A percentile compares a stretch with the other conserved stretches of the same genome.
phyloP scores from a whole-genome alignment of 2,329 filamentous ascomycete genomes.

The Cladosporium phlei region DNA sequence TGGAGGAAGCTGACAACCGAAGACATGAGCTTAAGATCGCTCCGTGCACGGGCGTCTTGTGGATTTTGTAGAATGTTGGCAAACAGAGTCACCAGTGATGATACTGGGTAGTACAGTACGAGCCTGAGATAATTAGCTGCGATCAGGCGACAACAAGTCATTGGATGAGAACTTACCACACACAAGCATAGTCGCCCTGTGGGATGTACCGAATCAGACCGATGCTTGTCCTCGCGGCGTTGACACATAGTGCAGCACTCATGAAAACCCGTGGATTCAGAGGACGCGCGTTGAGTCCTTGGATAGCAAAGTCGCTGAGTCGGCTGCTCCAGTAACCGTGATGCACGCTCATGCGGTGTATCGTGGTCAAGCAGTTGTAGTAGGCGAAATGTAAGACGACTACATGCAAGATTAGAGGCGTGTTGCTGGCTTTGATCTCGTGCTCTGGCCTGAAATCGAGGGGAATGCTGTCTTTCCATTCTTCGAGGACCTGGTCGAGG shows the following conservation, averaged over 20 bases:
- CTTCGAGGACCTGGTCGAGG: slow-evolving; percentile 74
- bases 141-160: slow-evolving; percentile 9
- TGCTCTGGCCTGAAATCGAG: slow-evolving; percentile 95
- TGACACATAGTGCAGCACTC: slow-evolving; percentile 86
- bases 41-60: slow-evolving; percentile 77
- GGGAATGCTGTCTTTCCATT: slow-evolving; percentile 94
- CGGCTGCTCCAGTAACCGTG: slow-evolving; percentile 98
- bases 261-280: slow-evolving; percentile 93
- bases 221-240: slow-evolving; percentile 87
- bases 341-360: slow-evolving; percentile 97
- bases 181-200: slow-evolving; percentile 87
- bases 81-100: slow-evolving; percentile 88
- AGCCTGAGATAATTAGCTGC: slow-evolving; percentile 50
- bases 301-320: slow-evolving; percentile 89
- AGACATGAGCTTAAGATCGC: slow-evolving; percentile 86
- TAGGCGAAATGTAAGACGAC: slow-evolving; percentile 95
- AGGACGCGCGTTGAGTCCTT: slow-evolving; percentile 83
- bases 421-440: slow-evolving; percentile 89
- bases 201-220: slow-evolving; percentile 93
- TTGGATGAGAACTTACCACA: slow-evolving; percentile 62
- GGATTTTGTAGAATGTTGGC: slow-evolving; percentile 96
- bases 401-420: slow-evolving; percentile 87
- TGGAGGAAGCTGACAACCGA: slow-evolving; percentile 88
- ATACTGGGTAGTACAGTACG: slow-evolving; percentile 93
- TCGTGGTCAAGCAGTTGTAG: slow-evolving; percentile 95